Evolutionary conservation across 2,329 filamentous ascomycete genomes (phyloP).

Genomic region (Cladobotryum protrusum): DNA sequence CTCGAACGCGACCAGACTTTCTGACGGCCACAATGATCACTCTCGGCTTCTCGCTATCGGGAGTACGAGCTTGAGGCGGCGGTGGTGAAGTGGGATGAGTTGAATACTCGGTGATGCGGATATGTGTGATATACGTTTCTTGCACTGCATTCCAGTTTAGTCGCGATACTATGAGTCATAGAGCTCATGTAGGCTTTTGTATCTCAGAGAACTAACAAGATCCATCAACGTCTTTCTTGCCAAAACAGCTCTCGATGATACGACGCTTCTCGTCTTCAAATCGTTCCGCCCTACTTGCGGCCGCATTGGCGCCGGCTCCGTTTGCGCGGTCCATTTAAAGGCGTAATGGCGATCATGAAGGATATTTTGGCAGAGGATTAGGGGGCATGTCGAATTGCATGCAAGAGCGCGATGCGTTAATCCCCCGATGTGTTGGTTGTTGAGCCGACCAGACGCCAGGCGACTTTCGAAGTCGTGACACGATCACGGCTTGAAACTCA

Average conservation of each 20-base stretch:
- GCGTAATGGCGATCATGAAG: conserved; percentile 1
- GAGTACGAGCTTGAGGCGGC: conserved; percentile 64
- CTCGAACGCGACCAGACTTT: conserved; percentile 83
- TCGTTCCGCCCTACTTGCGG: conserved; percentile 58
- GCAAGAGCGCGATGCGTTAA: neutral
- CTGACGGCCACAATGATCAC: conserved; percentile 91
- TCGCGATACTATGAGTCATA: neutral
- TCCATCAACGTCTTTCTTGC: conserved; percentile 80
- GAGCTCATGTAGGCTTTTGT: neutral
- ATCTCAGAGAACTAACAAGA: conserved; percentile 56
- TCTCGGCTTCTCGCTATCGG: conserved; percentile 76
- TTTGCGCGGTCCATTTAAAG: conserved; percentile 35
- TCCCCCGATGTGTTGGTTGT: neutral
- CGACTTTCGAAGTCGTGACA: neutral
- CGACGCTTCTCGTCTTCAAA: conserved; percentile 96
- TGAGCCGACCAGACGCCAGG: neutral
- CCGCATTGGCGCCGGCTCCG: conserved; percentile 29
- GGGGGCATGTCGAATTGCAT: neutral
- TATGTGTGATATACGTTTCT: conserved; percentile 98
- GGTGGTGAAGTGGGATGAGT: conserved; percentile 77
- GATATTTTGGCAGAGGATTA: neutral
- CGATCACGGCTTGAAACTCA: neutral
- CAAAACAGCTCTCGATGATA: conserved; percentile 92
- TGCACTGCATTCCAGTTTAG: conserved; percentile 25
- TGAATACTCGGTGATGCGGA: conserved; percentile 82